Evolutionary conservation across 2,329 filamentous ascomycete species (phyloP), one percentile per base, ranked within the genome.

Genomic region (Fusarium sp.): DNA sequence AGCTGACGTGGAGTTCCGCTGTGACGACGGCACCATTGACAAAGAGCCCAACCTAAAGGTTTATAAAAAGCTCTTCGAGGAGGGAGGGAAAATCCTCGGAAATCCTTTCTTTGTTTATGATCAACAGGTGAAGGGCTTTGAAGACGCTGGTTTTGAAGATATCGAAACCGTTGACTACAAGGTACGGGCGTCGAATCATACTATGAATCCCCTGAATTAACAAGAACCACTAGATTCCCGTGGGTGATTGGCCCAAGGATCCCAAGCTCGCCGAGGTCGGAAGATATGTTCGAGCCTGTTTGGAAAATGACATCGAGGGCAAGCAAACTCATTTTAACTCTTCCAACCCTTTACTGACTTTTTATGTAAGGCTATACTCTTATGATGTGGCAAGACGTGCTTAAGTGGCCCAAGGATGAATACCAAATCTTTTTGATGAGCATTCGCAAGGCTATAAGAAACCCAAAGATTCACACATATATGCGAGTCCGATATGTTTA

Each of bases 261-360:
- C 33, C 51, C 0, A 63, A 45, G 1, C 33, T 67, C 1, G 59
- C 63, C 2, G 49, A 67, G 44, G 51, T 67, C 8, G 64, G 64
- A 6, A 30, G 46, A 10, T 65, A 45, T 15, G 62, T 65, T 14
- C 9, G 48, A 32, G 45, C 60, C 30, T 20, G 67, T 46, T n/a
- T 72, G 14, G 69, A 72, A 9, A 72, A 72, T 7, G 70, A 72
- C 13, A 22, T 71, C 4, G 70, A 72, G 40, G 70, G 68, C 49
- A 48, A 32, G 41, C 6, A 9, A 1, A 13, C 6, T 5, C 6
- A 35, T 0, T 1, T 3, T 14, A 9, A 2, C 3, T 11, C 7
- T 1, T 17, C 3, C 4, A 4, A 13, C 37, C 1, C 8, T 10
- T 25, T 10, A 19, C 39, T 47, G 13, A 66, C 39, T 7, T 4